Evolutionary conservation across 179 eudicot genomes (phyloP), one percentile per base, ranked within the genome.

Genomic region (Beta lomatogona): DNA sequence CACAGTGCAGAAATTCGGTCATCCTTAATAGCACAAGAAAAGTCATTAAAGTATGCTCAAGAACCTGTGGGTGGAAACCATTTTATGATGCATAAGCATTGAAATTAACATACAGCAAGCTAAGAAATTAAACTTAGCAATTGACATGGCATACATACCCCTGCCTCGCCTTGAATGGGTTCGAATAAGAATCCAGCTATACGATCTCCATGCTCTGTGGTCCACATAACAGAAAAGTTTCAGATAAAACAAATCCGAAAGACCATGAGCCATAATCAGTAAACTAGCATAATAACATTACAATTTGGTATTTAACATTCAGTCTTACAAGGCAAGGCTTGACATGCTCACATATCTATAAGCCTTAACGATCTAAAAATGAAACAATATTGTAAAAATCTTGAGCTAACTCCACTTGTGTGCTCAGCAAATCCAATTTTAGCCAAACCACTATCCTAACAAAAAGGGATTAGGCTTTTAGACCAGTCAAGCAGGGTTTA

Each of bases 91-190:
- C 54, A 71, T 16, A 45, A 13, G 64, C 59, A 54, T n/a, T 22
- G 48, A 64, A 73, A 61, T 25, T 18, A 60, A 69, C 22, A 52
- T 21, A 22, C 7, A 73, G 64, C 4, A 65, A 18, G 5, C 25
- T 31, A 15, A 53, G 14, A 63, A 57, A 73, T 25, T 57, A 45
- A 60, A 22, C 18, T 68, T 8, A 44, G 76, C 19, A 74, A 36
- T 58, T 19, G n/a, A 80, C 77, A 80, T 80, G 75, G 58, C 19
- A 81, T 60, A 80, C 90, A 68, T 95, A 95, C 99, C 95, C 99
- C 99, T n/a, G 99, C 99, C 88, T 95, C 99, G 76, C 99, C 99
- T 88, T 95, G 98, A 79, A 95, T 95, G 75, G 99, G 99, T 82
- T 95, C 99, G 85, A 95, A 94, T 80, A 95, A 86, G 86, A 95